Conservation (phyloP, 2,329 filamentous ascomycete genomes). For the Ophiocordyceps robertsii region DNA sequence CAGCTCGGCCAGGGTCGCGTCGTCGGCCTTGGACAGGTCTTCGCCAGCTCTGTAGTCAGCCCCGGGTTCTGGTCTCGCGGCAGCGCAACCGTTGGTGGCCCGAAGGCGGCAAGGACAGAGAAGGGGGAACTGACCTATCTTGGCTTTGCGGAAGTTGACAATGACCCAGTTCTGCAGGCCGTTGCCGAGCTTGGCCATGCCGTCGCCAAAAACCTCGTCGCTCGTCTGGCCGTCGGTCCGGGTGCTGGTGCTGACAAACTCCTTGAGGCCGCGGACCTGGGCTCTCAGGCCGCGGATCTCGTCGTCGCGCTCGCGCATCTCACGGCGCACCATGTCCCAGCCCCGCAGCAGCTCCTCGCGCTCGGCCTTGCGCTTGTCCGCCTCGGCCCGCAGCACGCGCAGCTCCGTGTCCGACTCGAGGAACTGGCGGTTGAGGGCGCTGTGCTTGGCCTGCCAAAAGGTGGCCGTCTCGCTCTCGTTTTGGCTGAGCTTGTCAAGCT, state of each 20-base stretch:
- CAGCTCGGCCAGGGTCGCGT: constrained; percentile 28
- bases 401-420: constrained; percentile 39
- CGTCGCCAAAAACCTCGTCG: constrained; percentile 53
- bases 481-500: too few relatives aligned
- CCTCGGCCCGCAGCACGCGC: constrained; percentile 33
- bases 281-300: constrained; percentile 39
- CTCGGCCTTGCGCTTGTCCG: constrained; percentile 32
- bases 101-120: neutral
- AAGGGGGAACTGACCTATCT: constrained; percentile 29
- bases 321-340: constrained; percentile 31
- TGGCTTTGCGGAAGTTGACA: constrained; percentile 51
- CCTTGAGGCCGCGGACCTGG: constrained; percentile 56
- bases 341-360: constrained; percentile 34
- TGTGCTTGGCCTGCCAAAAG: constrained; percentile 46
- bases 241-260: constrained; percentile 56
- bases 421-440: constrained; percentile 36
- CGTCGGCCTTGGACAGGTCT: constrained; percentile 31
- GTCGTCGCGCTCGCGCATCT: constrained; percentile 37
- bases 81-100: neutral
- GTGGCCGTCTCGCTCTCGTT: constrained; percentile 39
- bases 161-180: constrained; percentile 65
- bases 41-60: neutral
- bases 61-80: neutral
- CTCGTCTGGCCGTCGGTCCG: constrained; percentile 46
- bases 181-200: constrained; percentile 48